Percentiles rank a stretch among this genome's conserved stretches.
These are phyloP conservation scores for Boletus rex-veris DNA, from an alignment of 768 basidiomycete genomes.

Conservation along the genomic window DNA sequence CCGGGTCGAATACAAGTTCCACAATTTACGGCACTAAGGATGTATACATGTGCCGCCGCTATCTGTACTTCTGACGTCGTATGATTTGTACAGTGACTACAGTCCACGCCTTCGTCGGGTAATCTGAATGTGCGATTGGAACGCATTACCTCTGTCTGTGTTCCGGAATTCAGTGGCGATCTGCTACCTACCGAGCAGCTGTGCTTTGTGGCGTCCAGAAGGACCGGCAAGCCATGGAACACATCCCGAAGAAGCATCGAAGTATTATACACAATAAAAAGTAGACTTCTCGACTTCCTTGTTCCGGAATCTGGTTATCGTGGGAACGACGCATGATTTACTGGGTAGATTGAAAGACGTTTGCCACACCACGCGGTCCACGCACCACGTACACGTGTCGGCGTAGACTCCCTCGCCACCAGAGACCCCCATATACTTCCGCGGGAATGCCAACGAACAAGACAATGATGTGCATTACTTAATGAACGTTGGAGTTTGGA, in stretches of 20 bases:
- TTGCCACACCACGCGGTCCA: conserved; percentile 14
- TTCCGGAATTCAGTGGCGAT: neutral
- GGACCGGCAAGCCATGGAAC: neutral
- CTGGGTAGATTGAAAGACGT: conserved; percentile 7
- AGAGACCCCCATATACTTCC: too few species aligned
- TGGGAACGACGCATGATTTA: conserved; percentile 7
- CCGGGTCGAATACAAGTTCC: conserved; percentile 2
- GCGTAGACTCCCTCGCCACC: too few species aligned
- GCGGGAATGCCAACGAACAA: too few species aligned
- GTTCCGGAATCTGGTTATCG: conserved; percentile 11
- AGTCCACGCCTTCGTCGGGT: neutral
- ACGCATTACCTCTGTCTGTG: neutral
- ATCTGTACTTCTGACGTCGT: neutral
- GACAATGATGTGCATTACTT: too few species aligned
- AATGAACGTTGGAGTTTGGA: too few species aligned
- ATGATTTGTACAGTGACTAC: neutral
- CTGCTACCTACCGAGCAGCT: neutral
- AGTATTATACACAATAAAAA: conserved; percentile 19
- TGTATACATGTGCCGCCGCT: neutral
- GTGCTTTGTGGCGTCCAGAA: conserved; percentile 26
- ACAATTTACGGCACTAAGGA: conserved; percentile 21
- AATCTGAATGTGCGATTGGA: neutral
- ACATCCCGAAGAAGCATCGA: conserved; percentile 3
- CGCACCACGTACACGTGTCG: conserved; percentile 13
- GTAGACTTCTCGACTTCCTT: conserved; percentile 20